Evolutionary conservation across 495 filamentous ascomycete genomes (phyloP), one percentile per base, ranked within the genome.

Genomic region (Annulohypoxylon maeteangense): DNA sequence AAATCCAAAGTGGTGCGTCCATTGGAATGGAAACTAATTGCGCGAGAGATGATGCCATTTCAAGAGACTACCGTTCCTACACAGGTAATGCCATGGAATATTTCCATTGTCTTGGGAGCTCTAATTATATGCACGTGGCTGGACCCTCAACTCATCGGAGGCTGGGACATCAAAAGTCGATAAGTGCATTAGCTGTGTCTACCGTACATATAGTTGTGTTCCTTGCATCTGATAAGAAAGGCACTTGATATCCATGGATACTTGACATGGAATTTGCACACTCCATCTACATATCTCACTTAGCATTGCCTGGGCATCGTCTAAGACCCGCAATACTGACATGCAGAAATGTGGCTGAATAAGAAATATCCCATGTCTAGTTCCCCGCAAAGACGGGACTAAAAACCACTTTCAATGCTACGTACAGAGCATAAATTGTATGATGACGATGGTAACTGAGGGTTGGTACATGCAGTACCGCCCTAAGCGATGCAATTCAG

Each of bases 401-500:
- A 53, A 54, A 54, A 50, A 34, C 61, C 54, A 60, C 67, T 42
- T 65, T 38, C 56, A 65, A 55, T 56, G 48, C 45, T 55, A 56
- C 55, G 22, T 25, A 14, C 12, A 25, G 8, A 22, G 42, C 22
- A 22, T 18, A 32, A 23, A 32, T 54, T 7, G 31, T 18, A 65
- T 36, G 61, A 47, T 34, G 36, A 56, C 50, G 53, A 50, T 47
- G 51, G n/a, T 66, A 16, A 18, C 27, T 38, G 12, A 22, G n/a
- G 25, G 5, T 42, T 36, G 11, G 54, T 7, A 25, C 5, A 57
- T 32, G 53, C 53, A 31, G 25, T 40, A 25, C 63, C 70, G 65
- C 65, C 38, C 12, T 68, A 65, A 72, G 69, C 69, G 69, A 72
- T 4, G 56, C 42, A 62, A 48, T 64, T 68, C 20, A 25, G 59